Conservation (phyloP, 2,329 filamentous ascomycete species). For the Fusarium nanum region DNA sequence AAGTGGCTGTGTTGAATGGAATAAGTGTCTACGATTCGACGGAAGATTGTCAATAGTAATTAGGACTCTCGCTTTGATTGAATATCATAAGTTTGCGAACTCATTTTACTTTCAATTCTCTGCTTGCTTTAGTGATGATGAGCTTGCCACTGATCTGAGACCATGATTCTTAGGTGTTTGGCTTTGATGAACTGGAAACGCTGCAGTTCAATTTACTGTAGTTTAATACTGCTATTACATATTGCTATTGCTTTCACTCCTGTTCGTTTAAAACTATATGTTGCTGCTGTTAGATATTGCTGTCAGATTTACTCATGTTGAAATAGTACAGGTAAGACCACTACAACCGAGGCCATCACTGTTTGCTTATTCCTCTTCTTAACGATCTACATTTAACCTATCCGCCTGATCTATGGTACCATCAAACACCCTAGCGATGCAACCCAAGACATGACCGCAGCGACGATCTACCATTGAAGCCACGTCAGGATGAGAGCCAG, state of each 20-base stretch:
- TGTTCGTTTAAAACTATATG: too few relatives aligned
- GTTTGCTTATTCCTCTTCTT: neutral
- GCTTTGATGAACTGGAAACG: too few relatives aligned
- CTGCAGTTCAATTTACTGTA: too few relatives aligned
- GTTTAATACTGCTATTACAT: too few relatives aligned
- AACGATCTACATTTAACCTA: neutral
- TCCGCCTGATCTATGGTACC: neutral
- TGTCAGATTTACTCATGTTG: too few relatives aligned
- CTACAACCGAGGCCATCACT: accelerated
- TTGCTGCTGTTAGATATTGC: too few relatives aligned
- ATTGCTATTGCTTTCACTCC: too few relatives aligned
- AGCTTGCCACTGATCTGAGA: accelerated
- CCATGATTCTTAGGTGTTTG: accelerated
- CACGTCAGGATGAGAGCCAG: neutral
- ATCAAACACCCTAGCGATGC: neutral
- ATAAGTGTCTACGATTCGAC: neutral
- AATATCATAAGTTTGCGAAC: neutral
- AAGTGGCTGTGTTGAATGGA: neutral
- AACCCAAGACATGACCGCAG: neutral
- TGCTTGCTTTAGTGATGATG: neutral
- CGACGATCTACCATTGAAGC: neutral
- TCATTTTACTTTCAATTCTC: accelerated
- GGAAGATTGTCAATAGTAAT: neutral
- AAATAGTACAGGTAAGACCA: too few relatives aligned
- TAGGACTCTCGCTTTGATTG: neutral